Evolutionary conservation across 106 monocot species (phyloP).

Genomic region (Vanilla planifolia): DNA sequence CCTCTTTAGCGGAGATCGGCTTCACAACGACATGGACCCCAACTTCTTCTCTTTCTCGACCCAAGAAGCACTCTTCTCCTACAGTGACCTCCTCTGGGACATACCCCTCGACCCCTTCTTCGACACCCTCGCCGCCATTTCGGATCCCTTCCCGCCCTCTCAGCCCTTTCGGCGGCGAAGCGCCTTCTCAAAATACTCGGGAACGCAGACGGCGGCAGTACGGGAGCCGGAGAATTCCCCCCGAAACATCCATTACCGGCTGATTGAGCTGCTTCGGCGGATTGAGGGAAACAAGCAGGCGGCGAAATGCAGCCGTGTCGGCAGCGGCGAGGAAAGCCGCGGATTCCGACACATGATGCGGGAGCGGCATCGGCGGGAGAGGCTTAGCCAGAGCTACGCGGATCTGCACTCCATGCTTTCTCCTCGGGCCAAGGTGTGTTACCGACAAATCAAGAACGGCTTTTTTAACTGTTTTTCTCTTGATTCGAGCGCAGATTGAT

Average conservation of each 20-base stretch:
- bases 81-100: constrained; percentile 3
- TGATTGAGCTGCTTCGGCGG: constrained; percentile 10
- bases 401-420: constrained; percentile 46
- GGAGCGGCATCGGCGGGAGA: constrained; percentile 64
- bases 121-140: neutral
- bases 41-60: neutral
- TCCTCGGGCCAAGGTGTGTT: constrained; percentile 30
- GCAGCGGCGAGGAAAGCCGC: constrained; percentile 11
- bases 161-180: neutral
- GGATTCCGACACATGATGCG: constrained; percentile 75
- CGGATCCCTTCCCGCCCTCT: neutral
- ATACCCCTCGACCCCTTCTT: constrained; percentile 2
- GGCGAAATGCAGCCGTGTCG: neutral
- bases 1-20: too few relatives aligned
- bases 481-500: neutral
- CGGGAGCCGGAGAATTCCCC: neutral
- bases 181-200: constrained; percentile 4
- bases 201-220: neutral
- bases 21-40: constrained; percentile 1
- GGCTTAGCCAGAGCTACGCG: constrained; percentile 65
- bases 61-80: neutral
- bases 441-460: too few relatives aligned
- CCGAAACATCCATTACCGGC: constrained; percentile 12
- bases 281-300: neutral
- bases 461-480: neutral